Percentiles rank a stretch among this genome's conserved stretches.
Evolutionary conservation across 805 yeast species (phyloP).

Genomic region (Sugiyamaella lignohabitans): DNA sequence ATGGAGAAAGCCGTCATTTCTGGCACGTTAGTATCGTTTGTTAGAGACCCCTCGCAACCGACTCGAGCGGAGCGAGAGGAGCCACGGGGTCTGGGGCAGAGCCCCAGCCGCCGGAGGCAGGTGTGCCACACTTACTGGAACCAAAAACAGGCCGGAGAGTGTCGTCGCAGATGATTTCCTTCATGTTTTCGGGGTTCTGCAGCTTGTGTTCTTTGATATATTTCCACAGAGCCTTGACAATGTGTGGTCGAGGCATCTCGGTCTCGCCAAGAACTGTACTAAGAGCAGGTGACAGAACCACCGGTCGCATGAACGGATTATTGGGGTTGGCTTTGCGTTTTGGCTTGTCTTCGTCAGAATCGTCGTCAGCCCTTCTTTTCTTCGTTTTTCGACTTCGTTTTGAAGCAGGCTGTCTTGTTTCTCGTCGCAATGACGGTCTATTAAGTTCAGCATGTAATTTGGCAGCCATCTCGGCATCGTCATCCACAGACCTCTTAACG

Average conservation of each 20-base stretch:
- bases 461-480: conserved; percentile 35
- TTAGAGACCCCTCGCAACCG: too few species aligned
- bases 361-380: conserved; percentile 1
- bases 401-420: conserved; percentile 9
- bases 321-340: conserved; percentile 17
- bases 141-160: conserved; percentile 54
- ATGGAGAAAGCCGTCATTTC: conserved; percentile 24
- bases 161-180: conserved; percentile 61
- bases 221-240: conserved; percentile 64
- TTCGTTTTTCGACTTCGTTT: conserved; percentile 12
- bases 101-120: conserved; percentile 1
- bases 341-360: conserved; percentile 5
- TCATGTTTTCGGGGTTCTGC: conserved; percentile 60
- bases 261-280: conserved; percentile 40
- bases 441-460: conserved; percentile 36
- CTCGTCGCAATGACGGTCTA: conserved; percentile 11
- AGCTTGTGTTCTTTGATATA: conserved; percentile 56
- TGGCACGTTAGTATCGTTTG: not conserved
- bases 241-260: conserved; percentile 57
- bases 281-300: conserved; percentile 46
- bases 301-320: conserved; percentile 32
- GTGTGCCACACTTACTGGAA: conserved; percentile 26
- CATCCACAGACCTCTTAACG: conserved; percentile 35
- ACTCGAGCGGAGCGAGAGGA: not conserved
- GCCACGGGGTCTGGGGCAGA: not conserved